phyloP scores from a whole-genome alignment of 805 yeast species.

The Ogataea degrootiae region DNA sequence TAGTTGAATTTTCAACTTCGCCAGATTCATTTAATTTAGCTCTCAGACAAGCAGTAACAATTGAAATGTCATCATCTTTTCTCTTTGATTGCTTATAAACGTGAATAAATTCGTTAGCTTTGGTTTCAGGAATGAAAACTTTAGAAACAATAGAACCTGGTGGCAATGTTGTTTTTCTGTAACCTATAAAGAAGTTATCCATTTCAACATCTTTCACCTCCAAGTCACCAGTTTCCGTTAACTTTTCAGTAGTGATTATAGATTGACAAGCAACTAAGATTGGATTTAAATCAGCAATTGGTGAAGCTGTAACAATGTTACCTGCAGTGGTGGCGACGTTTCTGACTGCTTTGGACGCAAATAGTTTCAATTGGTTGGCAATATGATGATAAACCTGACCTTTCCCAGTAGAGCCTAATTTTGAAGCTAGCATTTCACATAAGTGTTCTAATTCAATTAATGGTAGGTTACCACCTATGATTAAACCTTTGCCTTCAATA shows the following conservation, averaged over 20 bases:
- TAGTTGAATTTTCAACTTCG: constrained; percentile 26
- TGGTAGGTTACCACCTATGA: constrained; percentile 39
- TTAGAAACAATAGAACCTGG: constrained; percentile 31
- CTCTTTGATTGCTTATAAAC: constrained; percentile 44
- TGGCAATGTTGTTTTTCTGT: constrained; percentile 38
- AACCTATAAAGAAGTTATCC: constrained; percentile 40
- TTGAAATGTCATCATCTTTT: constrained; percentile 47
- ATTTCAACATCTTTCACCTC: constrained; percentile 26
- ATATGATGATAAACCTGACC: constrained; percentile 36
- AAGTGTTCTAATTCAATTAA: constrained; percentile 35
- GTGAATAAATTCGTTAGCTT: constrained; percentile 32
- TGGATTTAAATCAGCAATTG: constrained; percentile 45
- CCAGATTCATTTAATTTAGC: constrained; percentile 21
- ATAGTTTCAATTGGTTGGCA: constrained; percentile 37
- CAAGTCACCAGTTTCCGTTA: constrained; percentile 23
- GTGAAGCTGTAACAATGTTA: constrained; percentile 45
- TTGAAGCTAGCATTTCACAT: constrained; percentile 27
- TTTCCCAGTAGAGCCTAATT: constrained; percentile 18
- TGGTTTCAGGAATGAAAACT: constrained; percentile 37
- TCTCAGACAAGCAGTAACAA: constrained; percentile 40
- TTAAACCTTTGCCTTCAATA: constrained; percentile 36
- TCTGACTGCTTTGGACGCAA: constrained; percentile 46
- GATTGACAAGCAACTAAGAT: constrained; percentile 40
- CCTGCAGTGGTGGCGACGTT: constrained; percentile 49
- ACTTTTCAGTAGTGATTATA: constrained; percentile 30